Conservation (phyloP, 106 monocot genomes). For the Platanthera zijinensis region DNA sequence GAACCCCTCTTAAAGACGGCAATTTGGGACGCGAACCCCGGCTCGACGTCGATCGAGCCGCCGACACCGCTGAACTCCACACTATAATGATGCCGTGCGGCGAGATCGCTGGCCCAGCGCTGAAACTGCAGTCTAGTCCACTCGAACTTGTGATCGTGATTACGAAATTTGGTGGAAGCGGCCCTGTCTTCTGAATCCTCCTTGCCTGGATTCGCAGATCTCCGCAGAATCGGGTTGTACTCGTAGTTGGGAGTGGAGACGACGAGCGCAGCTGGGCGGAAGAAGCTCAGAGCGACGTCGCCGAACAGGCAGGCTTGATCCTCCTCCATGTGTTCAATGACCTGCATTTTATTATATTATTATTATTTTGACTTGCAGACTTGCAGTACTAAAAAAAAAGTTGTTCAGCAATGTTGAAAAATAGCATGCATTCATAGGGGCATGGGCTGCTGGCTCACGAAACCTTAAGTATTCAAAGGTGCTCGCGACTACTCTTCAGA, state of each 20-base stretch:
- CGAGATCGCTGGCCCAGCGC: constrained; percentile 66
- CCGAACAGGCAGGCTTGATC: constrained; percentile 76
- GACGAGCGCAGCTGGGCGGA: constrained; percentile 61
- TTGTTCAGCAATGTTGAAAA: background rate
- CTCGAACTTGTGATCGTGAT: constrained; percentile 96
- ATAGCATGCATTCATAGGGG: background rate
- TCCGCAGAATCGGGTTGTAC: constrained; percentile 88
- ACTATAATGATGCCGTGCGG: constrained; percentile 45
- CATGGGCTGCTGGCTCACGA: too few species aligned
- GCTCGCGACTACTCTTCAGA: too few species aligned
- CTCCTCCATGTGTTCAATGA: constrained; percentile 97
- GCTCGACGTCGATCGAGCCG: constrained; percentile 65
- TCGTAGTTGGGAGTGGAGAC: constrained; percentile 97
- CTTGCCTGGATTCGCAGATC: constrained; percentile 30
- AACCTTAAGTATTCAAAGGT: too few species aligned
- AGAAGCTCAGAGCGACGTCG: constrained; percentile 54
- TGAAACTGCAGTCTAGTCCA: constrained; percentile 92
- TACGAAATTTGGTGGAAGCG: constrained; percentile 60
- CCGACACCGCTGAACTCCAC: constrained; percentile 93
- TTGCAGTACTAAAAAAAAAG: background rate
- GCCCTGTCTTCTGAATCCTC: constrained; percentile 60
- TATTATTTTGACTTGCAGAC: background rate
- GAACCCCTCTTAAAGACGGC: constrained; percentile 56
- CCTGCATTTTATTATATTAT: constrained; percentile 39
- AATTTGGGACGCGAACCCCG: constrained; percentile 95